A percentile compares a stretch with the other conserved stretches of the same genome.
Evolutionary conservation across 2,329 filamentous ascomycete species (phyloP).

Genomic region (Erysiphe neolycopersici): DNA sequence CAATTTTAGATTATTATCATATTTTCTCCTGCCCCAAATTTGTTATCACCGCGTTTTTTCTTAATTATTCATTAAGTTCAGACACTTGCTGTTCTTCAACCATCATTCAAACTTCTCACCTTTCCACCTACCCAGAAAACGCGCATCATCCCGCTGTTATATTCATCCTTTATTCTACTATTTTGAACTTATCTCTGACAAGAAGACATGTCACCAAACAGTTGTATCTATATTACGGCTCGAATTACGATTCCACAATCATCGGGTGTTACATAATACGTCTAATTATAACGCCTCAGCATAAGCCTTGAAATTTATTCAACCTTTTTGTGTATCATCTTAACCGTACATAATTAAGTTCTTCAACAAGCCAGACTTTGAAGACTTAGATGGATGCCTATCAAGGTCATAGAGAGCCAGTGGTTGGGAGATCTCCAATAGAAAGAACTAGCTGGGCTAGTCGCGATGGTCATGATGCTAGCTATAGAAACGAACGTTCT

Average conservation of each 20-base stretch:
- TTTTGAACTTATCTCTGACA: conserved; percentile 14
- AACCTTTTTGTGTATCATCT: too few relatives aligned
- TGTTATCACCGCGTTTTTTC: conserved; percentile 8
- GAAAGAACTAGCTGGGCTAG: conserved; percentile 13
- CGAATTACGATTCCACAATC: not conserved
- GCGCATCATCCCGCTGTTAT: conserved; percentile 2
- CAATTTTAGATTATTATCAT: conserved; percentile 8
- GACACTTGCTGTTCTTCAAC: conserved; percentile 6
- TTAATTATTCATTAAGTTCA: conserved; percentile 9
- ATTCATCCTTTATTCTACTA: conserved; percentile 3
- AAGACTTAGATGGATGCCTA: conserved; percentile 10
- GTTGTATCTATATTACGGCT: conserved; percentile 8
- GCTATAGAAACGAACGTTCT: conserved; percentile 9
- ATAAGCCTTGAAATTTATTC: too few relatives aligned
- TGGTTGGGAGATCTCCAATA: conserved; percentile 11
- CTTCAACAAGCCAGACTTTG: too few relatives aligned
- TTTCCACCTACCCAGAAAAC: conserved; percentile 3
- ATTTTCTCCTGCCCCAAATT: conserved; percentile 4
- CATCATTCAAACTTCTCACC: conserved; percentile 4
- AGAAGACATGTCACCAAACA: conserved; percentile 16
- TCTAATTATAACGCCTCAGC: not conserved
- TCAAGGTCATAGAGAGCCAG: conserved; percentile 11
- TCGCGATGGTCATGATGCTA: conserved; percentile 13
- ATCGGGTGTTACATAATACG: conserved; percentile 11
- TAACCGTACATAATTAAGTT: too few relatives aligned